Conservation (phyloP, 306 rosid species). For the Malus orientalis region DNA sequence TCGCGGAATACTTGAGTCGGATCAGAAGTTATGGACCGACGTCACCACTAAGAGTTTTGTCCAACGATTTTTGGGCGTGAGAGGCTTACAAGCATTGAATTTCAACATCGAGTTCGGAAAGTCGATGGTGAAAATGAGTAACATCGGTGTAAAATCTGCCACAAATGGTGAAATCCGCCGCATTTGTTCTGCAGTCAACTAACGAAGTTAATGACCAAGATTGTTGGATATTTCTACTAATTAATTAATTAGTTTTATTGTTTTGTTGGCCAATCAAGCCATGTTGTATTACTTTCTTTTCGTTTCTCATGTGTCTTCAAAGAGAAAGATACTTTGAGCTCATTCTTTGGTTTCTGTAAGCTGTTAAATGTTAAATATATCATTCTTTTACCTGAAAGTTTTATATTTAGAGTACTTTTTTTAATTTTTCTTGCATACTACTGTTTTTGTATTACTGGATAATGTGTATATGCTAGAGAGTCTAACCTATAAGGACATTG, state of each 20-base stretch:
- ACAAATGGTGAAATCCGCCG: slow-evolving; percentile 54
- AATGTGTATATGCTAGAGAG: no score
- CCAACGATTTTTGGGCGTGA: slow-evolving; percentile 27
- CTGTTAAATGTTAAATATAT: no score
- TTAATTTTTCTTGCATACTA: no score
- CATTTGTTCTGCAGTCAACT: slow-evolving; percentile 32
- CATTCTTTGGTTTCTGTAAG: no score
- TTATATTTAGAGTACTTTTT: no score
- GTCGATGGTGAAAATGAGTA: slow-evolving; percentile 64
- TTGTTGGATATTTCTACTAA: neutral
- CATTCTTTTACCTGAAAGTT: no score
- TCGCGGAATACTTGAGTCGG: slow-evolving; percentile 50
- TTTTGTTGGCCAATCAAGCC: no score
- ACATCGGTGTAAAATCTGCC: slow-evolving; percentile 38
- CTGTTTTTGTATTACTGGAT: no score
- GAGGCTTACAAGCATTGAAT: slow-evolving; percentile 24
- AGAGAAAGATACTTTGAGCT: no score
- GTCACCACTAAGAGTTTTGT: slow-evolving; percentile 37
- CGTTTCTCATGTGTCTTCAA: no score
- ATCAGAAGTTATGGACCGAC: slow-evolving; percentile 51
- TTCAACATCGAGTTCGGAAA: slow-evolving; percentile 48
- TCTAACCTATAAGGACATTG: no score
- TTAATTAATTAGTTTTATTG: neutral
- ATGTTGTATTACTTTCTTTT: no score
- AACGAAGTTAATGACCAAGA: neutral